phyloP scores from a whole-genome alignment of 805 yeast species.

The Komagataella mondaviorum region DNA sequence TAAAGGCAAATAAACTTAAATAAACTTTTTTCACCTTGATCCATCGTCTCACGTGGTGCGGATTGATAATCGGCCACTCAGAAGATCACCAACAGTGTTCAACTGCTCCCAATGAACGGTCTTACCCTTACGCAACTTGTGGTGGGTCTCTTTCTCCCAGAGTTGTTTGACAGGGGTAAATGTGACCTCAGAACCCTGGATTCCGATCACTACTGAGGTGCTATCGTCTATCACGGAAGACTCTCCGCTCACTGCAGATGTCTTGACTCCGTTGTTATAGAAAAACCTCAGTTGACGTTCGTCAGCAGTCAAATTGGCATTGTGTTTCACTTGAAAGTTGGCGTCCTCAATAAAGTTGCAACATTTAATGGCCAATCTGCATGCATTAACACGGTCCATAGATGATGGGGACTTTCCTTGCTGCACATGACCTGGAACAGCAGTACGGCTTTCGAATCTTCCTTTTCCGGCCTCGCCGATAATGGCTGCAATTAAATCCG shows the following conservation, averaged over 20 bases:
- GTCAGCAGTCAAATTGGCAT: not conserved
- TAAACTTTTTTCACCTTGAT: not conserved
- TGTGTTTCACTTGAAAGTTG: not conserved
- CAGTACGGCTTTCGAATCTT: conserved; percentile 64
- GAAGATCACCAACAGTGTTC: conserved; percentile 46
- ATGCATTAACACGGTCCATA: conserved; percentile 65
- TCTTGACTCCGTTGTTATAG: conserved; percentile 33
- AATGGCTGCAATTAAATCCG: conserved; percentile 60
- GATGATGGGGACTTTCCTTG: conserved; percentile 74
- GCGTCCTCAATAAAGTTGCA: conserved; percentile 50
- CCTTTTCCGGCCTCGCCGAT: conserved; percentile 50
- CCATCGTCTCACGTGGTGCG: conserved; percentile 23
- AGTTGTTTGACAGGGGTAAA: conserved; percentile 44
- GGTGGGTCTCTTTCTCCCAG: conserved; percentile 49
- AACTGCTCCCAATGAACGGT: conserved; percentile 57
- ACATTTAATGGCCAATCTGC: conserved; percentile 57
- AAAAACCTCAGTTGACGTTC: conserved; percentile 31
- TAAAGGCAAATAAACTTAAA: no score
- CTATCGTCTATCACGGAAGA: conserved; percentile 8
- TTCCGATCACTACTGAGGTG: conserved; percentile 51
- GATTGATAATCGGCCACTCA: conserved; percentile 47
- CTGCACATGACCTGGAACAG: conserved; percentile 79
- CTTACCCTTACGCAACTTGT: conserved; percentile 49
- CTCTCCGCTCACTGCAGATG: conserved; percentile 27
- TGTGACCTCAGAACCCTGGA: conserved; percentile 49